Base-by-base conservation (phyloP, 1,284 basidiomycete species). In the Paramarasmius palmivorus region DNA sequence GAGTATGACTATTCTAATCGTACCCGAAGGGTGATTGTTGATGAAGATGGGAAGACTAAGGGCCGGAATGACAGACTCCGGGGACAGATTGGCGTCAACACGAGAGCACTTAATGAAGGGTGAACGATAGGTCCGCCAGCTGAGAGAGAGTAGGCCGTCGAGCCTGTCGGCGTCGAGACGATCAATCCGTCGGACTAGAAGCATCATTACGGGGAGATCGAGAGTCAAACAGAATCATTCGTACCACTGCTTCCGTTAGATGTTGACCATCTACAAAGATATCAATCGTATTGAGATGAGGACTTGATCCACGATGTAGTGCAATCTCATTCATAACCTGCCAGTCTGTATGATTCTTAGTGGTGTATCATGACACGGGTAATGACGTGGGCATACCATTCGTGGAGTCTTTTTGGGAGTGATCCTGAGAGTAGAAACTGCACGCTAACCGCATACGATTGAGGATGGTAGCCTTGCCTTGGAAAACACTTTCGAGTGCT, bases 251-350 rank as follows among this genome's bases (percentile, higher is more conserved):
- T 71, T 97, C 94, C 0, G 95, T 98, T 14, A 98, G 78, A 73
- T 97, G 93, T 65, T 96, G 92, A 0, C 90, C 93, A 64, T 98
- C 92, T n/a, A 97, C 94, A 68, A 83, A 97, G 8, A 94, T 91
- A 65, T 98, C 94, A 54, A 98, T 94, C 4, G 92, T 93, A 57
- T 94, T 95, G 50, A 98, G 78, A 64, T 98, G 95, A 1, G 95
- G 92, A 60, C 90, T 91, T 23, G 91, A 83, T 4, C 95, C 95
- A 20, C 95, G 84, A 69, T 98, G 96, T 20, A 98, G 76, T 9
- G 93, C 87, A 52, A 98, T 86, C 71, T 98, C 96, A 66, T 98
- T 98, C 93, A 98, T 96, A 34, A 97, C 93, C 70, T 98, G 95
- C 84, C 92, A 93, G 58, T 91, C 94, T 85, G 55, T 42, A 44